Conservation (phyloP, 1,284 basidiomycete genomes). For the Tilletia indica region DNA sequence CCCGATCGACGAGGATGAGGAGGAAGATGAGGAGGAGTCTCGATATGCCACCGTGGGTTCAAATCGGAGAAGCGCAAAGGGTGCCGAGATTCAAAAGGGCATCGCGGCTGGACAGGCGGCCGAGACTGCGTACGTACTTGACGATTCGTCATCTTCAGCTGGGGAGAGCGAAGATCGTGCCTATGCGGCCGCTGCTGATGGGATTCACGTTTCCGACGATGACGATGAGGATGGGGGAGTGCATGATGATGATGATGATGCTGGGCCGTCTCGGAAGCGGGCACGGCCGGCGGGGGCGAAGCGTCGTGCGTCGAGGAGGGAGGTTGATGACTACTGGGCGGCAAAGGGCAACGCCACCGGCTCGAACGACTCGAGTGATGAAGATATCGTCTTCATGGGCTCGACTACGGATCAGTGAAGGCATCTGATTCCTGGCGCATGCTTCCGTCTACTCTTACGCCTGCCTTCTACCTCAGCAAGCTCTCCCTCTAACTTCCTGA, state of each 20-base stretch:
- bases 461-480: no score
- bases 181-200: not conserved
- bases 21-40: constrained; percentile 2
- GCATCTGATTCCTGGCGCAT: no score
- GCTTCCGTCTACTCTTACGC: no score
- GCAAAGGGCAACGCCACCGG: constrained; percentile 1
- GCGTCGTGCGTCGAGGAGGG: constrained; percentile 2
- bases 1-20: not conserved
- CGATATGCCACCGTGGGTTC: not conserved
- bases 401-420: not conserved
- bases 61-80: not conserved
- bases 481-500: no score
- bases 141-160: constrained; percentile 7
- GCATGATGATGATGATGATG: not conserved
- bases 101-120: not conserved
- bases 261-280: not conserved
- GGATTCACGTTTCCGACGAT: not conserved
- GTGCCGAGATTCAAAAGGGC: not conserved
- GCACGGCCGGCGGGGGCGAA: not conserved
- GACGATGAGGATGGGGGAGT: not conserved
- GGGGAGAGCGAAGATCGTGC: not conserved
- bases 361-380: not conserved
- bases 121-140: constrained; percentile 2
- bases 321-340: constrained; percentile 12
- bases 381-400: constrained; percentile 8